Evolutionary conservation across 331 rosid genomes (phyloP).

Genomic region (Arachis monticola): DNA sequence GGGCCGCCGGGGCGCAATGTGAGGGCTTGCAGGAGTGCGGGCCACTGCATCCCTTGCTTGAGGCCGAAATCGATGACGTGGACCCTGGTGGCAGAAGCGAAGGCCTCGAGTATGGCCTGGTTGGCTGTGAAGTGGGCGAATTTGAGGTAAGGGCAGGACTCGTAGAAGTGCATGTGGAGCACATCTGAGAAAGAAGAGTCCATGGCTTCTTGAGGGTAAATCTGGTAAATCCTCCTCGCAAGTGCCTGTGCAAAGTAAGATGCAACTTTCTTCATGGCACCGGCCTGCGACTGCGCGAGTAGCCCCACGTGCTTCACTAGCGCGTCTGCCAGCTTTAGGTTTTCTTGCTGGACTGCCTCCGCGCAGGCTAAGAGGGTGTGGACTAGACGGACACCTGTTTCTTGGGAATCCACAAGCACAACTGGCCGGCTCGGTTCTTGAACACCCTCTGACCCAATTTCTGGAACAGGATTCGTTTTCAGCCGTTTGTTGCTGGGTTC

Average conservation of each 20-base stretch:
- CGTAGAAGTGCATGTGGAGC: conserved; percentile 84
- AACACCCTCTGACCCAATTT: conserved; percentile 8
- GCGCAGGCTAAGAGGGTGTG: conserved; percentile 85
- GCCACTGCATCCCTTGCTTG: conserved; percentile 93
- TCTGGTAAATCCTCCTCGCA: conserved; percentile 59
- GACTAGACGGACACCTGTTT: conserved; percentile 73
- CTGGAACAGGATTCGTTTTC: conserved; percentile 35
- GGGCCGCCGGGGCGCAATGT: conserved; percentile 83
- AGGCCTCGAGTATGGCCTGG: conserved; percentile 84
- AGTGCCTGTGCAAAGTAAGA: conserved; percentile 72
- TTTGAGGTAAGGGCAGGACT: conserved; percentile 77
- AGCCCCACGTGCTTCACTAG: conserved; percentile 60
- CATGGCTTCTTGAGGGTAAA: conserved; percentile 50
- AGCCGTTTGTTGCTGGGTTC: conserved; percentile 45
- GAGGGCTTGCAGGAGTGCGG: conserved; percentile 81
- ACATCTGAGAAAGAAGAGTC: conserved; percentile 58
- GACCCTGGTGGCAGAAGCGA: conserved; percentile 56
- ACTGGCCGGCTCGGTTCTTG: conserved; percentile 55
- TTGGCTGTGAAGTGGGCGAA: conserved; percentile 94
- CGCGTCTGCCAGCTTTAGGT: conserved; percentile 65
- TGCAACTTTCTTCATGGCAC: conserved; percentile 86
- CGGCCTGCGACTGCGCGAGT: conserved; percentile 69
- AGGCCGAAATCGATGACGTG: conserved; percentile 86
- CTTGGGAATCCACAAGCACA: conserved; percentile 71
- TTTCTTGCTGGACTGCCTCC: conserved; percentile 68